phyloP scores from a whole-genome alignment of 176 grass and related monocot genomes.

The Oryza glumipatula region DNA sequence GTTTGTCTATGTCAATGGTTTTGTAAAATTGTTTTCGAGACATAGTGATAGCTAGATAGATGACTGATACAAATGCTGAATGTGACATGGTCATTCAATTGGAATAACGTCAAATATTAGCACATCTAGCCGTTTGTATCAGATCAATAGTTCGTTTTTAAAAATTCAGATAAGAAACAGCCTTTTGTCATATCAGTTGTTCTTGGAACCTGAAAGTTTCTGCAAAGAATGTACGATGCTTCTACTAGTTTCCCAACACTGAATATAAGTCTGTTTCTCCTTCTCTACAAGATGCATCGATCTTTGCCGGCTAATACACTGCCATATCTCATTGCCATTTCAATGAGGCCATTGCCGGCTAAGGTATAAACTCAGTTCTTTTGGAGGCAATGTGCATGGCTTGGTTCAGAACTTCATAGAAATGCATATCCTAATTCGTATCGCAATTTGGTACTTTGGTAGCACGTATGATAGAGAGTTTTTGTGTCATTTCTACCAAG shows the following conservation, averaged over 20 bases:
- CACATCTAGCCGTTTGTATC: background rate
- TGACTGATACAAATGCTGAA: background rate
- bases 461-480: background rate
- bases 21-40: background rate
- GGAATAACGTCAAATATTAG: constrained; percentile 6
- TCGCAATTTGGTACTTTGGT: background rate
- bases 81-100: background rate
- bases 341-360: background rate
- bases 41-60: background rate
- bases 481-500: background rate
- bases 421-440: constrained; percentile 3
- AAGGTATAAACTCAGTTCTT: background rate
- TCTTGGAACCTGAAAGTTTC: background rate
- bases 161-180: background rate
- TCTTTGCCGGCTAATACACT: background rate
- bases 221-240: background rate
- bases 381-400: constrained; percentile 6
- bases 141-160: background rate
- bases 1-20: background rate
- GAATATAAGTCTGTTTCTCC: background rate
- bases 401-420: background rate
- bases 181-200: background rate
- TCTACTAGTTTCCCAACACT: background rate
- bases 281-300: too few species aligned
- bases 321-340: background rate